These are phyloP conservation scores for Cairneyella variabilis DNA, from an alignment of 495 filamentous ascomycete species.

Conservation along the genomic window DNA sequence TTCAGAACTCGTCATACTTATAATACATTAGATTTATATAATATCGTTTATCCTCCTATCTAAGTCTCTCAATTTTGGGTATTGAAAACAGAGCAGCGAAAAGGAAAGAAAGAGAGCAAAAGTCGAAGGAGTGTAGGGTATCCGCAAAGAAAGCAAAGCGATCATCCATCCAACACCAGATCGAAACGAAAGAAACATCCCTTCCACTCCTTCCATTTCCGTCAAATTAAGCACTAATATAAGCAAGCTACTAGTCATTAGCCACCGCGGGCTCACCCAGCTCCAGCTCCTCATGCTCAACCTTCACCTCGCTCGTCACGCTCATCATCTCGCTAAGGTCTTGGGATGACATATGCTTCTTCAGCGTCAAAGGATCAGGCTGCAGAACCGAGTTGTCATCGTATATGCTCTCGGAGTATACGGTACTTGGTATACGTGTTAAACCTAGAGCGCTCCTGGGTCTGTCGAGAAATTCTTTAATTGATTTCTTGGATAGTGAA, in stretches of 20 bases:
- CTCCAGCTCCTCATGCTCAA: conserved; percentile 12
- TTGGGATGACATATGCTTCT: background rate
- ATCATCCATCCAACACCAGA: no score
- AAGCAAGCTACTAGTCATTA: conserved; percentile 9
- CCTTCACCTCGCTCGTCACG: conserved; percentile 14
- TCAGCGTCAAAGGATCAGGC: conserved; percentile 10
- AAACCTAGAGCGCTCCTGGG: conserved; percentile 2
- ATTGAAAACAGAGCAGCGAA: no score
- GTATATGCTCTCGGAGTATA: conserved; percentile 6
- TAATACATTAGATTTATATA: conserved; percentile 8
- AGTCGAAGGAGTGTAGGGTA: no score
- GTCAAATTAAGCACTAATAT: background rate
- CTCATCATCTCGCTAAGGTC: conserved; percentile 5
- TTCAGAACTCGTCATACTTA: background rate
- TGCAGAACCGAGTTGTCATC: conserved; percentile 2
- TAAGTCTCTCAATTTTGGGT: background rate
- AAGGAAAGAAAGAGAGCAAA: no score
- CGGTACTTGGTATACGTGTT: conserved; percentile 4
- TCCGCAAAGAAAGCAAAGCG: no score
- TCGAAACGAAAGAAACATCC: background rate
- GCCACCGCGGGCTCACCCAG: background rate
- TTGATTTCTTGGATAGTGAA: background rate
- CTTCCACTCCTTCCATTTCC: background rate
- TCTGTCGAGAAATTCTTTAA: conserved; percentile 8
- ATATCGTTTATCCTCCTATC: no score